Evolutionary conservation across 192 early-diverging fungal species (phyloP), one percentile per base, ranked within the genome.

Genomic region (Borealophlyctis nickersoniae): DNA sequence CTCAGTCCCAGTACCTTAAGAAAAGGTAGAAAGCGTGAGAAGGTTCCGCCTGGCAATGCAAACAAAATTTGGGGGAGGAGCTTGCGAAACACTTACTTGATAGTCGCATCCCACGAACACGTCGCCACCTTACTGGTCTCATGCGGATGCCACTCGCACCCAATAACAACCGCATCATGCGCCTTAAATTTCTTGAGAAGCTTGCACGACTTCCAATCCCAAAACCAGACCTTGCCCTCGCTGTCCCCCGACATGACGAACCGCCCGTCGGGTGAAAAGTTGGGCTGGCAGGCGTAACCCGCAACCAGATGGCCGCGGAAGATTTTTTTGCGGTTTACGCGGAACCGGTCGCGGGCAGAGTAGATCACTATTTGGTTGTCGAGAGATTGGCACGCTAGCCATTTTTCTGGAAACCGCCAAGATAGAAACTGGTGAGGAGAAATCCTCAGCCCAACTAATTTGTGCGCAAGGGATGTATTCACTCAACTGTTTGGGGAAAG

Each of bases 311-410:
- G 95, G 5, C 97, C 97, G 26, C 79, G 68, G 76, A 99, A 99
- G 34, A 81, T 65, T 68, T 99, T 99, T 69, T 95, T 95, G 33
- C 88, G 80, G 67, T 99, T 91, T 57, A 88, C 77, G 58, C 88
- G 80, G 78, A 99, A 89, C 34, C 86, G 79, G 68, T 95, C 93
- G 57, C 81, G 80, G 26, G 92, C 91, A 27, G 87, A 88, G 78
- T 91, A 98, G 3, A 96, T 83, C 4, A 92, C 75, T 49, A 99
- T 90, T 62, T 96, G 91, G 81, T 99, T 99, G 79, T 99, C 95
- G 55, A 99, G 82, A 31, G 91, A 92, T 69, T 93, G 91, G 62
- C 91, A 93, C 0, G 92, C 95, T 14, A 99, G 69, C 91, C 91
- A 98, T 79, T 95, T 94, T 67, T 86, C 87, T 93, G 77, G 49